Base-by-base conservation (phyloP, 2,329 filamentous ascomycete species). In the Aspergillus brunneoviolaceus region DNA sequence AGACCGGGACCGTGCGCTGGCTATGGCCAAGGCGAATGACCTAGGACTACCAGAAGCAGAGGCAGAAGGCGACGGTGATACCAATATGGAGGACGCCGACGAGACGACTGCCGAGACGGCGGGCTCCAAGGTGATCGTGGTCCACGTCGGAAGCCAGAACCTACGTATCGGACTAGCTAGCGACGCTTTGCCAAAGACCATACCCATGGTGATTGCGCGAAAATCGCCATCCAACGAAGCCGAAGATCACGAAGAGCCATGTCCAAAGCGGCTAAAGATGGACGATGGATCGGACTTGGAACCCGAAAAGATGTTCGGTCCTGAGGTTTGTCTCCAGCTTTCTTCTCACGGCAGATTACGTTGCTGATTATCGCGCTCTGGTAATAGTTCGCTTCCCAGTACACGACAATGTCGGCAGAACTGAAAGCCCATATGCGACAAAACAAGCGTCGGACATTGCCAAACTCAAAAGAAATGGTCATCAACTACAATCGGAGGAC, bases 401-500 rank as follows among this genome's bases (percentile, higher is more conserved):
- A 93, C 77, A 86, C 86, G 59, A 89, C 89, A 71, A 90, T 95
- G 89, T 91, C 87, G 61, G 87, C 88, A 57, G 93, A 97, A 49
- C 85, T 99, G 62, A 96, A 96, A 77, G 80, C 89, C 2, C 90
- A 92, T 55, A 96, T 98, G 91, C 88, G 94, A 63, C 86, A 87
- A 67, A 96, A 96, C 78, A 98, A 98, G 82, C 88, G 92, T 72
- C 90, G 96, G 74, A 93, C 97, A 16, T 79, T 98, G 53, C 95
- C 95, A n/a, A 98, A 98, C 73, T 97, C 93, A 0, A 96, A 96
- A 75, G 95, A 99, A 72, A 82, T 97, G 60, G 94, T 97, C 1
- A 87, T 93, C 65, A 98, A 96, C 72, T 98, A 91, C 82, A 99
- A 99, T 76, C 87, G 90, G 56, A 86, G 91, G 51, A 90, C 88